phyloP scores from a whole-genome alignment of 768 basidiomycete genomes.

The Zangia roseola region DNA sequence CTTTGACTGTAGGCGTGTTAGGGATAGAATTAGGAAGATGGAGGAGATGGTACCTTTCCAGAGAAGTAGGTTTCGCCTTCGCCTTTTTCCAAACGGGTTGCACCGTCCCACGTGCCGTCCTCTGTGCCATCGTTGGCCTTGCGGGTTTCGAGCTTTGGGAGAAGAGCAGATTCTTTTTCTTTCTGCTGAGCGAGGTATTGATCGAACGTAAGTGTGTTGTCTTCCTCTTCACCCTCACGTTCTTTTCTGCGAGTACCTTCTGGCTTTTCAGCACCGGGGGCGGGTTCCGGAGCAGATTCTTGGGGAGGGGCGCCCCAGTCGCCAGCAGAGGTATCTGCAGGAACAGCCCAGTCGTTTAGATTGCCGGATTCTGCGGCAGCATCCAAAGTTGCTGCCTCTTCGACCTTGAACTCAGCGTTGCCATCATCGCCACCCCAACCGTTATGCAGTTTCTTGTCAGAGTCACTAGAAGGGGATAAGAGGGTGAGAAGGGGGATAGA shows the following conservation, averaged over 20 bases:
- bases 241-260: slow-evolving; percentile 45
- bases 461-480: slow-evolving; percentile 57
- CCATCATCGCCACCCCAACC: slow-evolving; percentile 96
- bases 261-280: slow-evolving; percentile 36
- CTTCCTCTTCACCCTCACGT: slow-evolving; percentile 78
- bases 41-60: slow-evolving; percentile 68
- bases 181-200: slow-evolving; percentile 86
- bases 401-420: slow-evolving; percentile 75
- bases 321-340: slow-evolving; percentile 17
- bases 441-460: slow-evolving; percentile 92
- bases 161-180: slow-evolving; percentile 49
- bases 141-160: slow-evolving; percentile 77
- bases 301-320: slow-evolving; percentile 32
- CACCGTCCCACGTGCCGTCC: slow-evolving; percentile 68
- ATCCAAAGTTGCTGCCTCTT: slow-evolving; percentile 72
- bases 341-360: slow-evolving; percentile 38
- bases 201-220: slow-evolving; percentile 91
- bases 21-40: not conserved
- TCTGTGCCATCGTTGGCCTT: slow-evolving; percentile 82
- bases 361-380: slow-evolving; percentile 50
- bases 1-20: slow-evolving; percentile 49
- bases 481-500: not conserved
- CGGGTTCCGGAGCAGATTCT: slow-evolving; percentile 26
- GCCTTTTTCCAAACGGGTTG: slow-evolving; percentile 59
- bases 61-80: slow-evolving; percentile 79